These are phyloP conservation scores for Phyllosticta paracitricarpa DNA, from an alignment of 2,329 filamentous ascomycete genomes.

Conservation along the genomic window DNA sequence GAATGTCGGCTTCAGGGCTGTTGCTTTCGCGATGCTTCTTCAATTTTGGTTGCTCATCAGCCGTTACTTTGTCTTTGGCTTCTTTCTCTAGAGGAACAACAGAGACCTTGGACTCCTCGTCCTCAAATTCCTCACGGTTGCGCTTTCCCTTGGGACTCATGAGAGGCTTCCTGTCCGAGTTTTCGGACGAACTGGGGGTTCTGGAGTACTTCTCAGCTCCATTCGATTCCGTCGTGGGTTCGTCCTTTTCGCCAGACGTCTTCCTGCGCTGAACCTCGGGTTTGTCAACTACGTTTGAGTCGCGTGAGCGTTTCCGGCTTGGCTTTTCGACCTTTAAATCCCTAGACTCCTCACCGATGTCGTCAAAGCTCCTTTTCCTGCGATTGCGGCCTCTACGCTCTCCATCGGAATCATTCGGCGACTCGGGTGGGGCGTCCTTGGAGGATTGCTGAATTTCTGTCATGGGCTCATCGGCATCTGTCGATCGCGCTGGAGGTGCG, in stretches of 20 bases:
- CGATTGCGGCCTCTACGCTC: conserved; percentile 20
- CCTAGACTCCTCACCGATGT: conserved; percentile 27
- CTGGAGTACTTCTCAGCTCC: conserved; percentile 13
- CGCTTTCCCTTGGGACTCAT: conserved; percentile 42
- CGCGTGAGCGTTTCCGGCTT: conserved; percentile 38
- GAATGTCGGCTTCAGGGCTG: conserved; percentile 15
- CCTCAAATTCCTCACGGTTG: conserved; percentile 24
- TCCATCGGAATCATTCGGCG: neutral
- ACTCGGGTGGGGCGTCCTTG: neutral
- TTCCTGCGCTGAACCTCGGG: conserved; percentile 18
- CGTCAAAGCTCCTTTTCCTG: conserved; percentile 38
- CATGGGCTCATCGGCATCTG: conserved; percentile 13
- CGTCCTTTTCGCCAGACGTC: conserved; percentile 21
- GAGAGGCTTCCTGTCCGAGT: conserved; percentile 9
- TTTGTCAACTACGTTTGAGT: conserved; percentile 19
- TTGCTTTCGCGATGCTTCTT: conserved; percentile 28
- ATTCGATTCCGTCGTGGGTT: conserved; percentile 16
- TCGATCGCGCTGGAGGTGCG: conserved; percentile 13
- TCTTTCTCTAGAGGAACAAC: neutral
- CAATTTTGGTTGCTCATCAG: conserved; percentile 24
- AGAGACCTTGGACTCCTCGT: conserved; percentile 11
- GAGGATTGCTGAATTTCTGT: conserved; percentile 13
- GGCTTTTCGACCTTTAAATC: conserved; percentile 31
- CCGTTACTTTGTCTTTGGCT: conserved; percentile 1
- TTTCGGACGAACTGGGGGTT: conserved; percentile 13